Percentiles rank a stretch among this genome's conserved stretches.
phyloP scores from a whole-genome alignment of 1,284 basidiomycete genomes.

The Ceratobasidium sp. region DNA sequence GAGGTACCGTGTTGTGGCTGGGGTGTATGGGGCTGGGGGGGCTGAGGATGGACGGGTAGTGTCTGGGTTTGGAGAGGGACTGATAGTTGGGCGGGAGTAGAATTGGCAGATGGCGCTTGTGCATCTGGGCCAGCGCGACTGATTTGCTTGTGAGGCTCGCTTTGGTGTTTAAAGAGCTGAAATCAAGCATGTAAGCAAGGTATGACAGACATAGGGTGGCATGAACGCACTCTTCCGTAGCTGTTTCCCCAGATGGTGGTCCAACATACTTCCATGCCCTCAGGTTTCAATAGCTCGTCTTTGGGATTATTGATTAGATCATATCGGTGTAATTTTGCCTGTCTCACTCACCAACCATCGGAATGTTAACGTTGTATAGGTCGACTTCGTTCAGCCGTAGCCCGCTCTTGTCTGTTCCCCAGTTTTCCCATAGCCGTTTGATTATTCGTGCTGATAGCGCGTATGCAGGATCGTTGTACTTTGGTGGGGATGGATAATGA shows the following conservation, averaged over 20 bases:
- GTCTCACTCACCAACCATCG: slow-evolving; percentile 58
- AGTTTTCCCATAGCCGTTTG: slow-evolving; percentile 75
- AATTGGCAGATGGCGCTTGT: slow-evolving; percentile 50
- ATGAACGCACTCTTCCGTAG: slow-evolving; percentile 58
- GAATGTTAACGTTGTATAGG: slow-evolving; percentile 82
- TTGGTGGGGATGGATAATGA: slow-evolving; percentile 67
- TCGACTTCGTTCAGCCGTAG: slow-evolving; percentile 70
- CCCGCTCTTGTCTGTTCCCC: slow-evolving; percentile 72
- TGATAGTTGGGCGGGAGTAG: slow-evolving; percentile 13
- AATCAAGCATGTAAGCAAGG: background rate
- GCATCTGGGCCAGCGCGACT: slow-evolving; percentile 44
- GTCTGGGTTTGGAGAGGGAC: background rate
- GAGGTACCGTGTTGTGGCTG: slow-evolving; percentile 1
- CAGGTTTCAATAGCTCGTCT: slow-evolving; percentile 59
- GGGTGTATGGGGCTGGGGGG: background rate
- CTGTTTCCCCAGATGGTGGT: slow-evolving; percentile 78
- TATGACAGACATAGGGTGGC: no score
- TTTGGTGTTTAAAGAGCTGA: slow-evolving; percentile 62
- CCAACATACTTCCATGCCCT: slow-evolving; percentile 69
- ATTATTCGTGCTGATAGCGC: slow-evolving; percentile 70
- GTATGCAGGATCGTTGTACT: slow-evolving; percentile 72
- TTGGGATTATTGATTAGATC: background rate
- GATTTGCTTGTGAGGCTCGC: slow-evolving; percentile 41
- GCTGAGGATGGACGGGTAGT: slow-evolving; percentile 43
- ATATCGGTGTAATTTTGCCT: background rate